Percentiles rank a stretch among this genome's conserved stretches.
phyloP scores from a whole-genome alignment of 2,329 filamentous ascomycete genomes.

The Paraconiothyrium sp. region DNA sequence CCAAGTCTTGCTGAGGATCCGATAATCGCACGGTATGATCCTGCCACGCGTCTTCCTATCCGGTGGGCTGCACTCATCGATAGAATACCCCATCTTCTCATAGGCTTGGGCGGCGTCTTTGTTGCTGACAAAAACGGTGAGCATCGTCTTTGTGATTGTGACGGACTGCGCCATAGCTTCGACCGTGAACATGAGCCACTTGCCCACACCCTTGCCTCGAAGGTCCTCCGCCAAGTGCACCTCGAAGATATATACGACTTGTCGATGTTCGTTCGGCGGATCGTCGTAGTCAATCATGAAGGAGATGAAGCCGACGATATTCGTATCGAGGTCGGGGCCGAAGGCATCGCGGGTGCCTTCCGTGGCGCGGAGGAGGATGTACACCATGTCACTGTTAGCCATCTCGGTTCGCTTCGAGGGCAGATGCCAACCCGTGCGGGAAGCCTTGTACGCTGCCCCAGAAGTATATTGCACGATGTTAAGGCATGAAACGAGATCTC shows the following conservation, averaged over 20 bases:
- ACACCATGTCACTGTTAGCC: conserved; percentile 72
- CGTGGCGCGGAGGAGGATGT: conserved; percentile 62
- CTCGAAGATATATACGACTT: conserved; percentile 82
- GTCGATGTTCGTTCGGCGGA: conserved; percentile 44
- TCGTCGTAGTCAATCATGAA: conserved; percentile 76
- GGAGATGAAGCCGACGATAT: conserved; percentile 61
- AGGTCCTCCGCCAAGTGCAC: conserved; percentile 71
- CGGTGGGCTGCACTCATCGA: conserved; percentile 63
- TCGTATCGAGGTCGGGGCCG: not conserved
- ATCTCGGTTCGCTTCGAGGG: conserved; percentile 72
- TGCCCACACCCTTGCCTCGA: conserved; percentile 70
- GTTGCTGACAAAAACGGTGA: conserved; percentile 76
- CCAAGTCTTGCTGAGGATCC: conserved; percentile 38
- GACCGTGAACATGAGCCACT: conserved; percentile 66
- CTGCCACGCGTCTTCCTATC: conserved; percentile 49
- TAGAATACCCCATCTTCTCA: conserved; percentile 63
- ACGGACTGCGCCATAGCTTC: conserved; percentile 64
- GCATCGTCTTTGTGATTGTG: conserved; percentile 72
- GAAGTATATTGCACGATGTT: conserved; percentile 71
- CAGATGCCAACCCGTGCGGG: conserved; percentile 71
- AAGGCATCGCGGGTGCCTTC: conserved; percentile 12
- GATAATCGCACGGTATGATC: conserved; percentile 35
- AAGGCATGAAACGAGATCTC: conserved; percentile 61
- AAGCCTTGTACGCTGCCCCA: conserved; percentile 69
- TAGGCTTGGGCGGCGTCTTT: conserved; percentile 68